These are phyloP conservation scores for Elaeis guineensis DNA, from an alignment of 176 grass and related monocot species.

Conservation along the genomic window DNA sequence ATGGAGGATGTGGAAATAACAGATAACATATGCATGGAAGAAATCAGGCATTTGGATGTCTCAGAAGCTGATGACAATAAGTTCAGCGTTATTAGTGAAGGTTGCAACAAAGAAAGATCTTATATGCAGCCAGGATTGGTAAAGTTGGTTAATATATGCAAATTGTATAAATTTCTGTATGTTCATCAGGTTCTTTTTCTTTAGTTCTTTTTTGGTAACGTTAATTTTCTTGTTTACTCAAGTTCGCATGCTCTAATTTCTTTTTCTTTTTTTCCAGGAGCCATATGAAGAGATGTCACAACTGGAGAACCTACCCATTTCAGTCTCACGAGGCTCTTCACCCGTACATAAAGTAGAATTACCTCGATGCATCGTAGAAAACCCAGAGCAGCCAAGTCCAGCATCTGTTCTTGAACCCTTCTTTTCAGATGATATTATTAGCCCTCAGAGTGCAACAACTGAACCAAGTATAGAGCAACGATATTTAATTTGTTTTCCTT, in stretches of 20 bases:
- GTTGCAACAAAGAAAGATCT: constrained; percentile 10
- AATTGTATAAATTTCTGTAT: too few relatives aligned
- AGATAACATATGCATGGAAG: constrained; percentile 20
- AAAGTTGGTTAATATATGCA: constrained; percentile 11
- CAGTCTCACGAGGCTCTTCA: constrained; percentile 21
- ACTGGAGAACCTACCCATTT: constrained; percentile 28
- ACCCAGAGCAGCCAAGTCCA: constrained; percentile 41
- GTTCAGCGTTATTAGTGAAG: constrained; percentile 1
- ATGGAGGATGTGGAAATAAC: constrained; percentile 11
- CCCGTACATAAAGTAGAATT: too few relatives aligned
- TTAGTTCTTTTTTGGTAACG: not conserved
- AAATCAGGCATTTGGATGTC: constrained; percentile 12
- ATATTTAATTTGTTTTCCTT: not conserved
- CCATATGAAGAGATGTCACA: constrained; percentile 19
- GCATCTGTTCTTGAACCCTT: constrained; percentile 42
- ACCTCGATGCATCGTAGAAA: constrained; percentile 31
- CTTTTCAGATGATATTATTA: constrained; percentile 30
- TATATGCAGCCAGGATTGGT: constrained; percentile 20
- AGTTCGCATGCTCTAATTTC: too few relatives aligned
- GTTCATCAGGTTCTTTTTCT: too few relatives aligned
- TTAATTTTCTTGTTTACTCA: not conserved
- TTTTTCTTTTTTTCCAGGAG: not conserved
- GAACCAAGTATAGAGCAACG: constrained; percentile 29
- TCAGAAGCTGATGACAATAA: constrained; percentile 9
- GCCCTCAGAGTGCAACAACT: constrained; percentile 28